Percentiles rank a stretch among this genome's conserved stretches.
Evolutionary conservation across 176 grass and related monocot genomes (phyloP).

Genomic region (Phoenix dactylifera): DNA sequence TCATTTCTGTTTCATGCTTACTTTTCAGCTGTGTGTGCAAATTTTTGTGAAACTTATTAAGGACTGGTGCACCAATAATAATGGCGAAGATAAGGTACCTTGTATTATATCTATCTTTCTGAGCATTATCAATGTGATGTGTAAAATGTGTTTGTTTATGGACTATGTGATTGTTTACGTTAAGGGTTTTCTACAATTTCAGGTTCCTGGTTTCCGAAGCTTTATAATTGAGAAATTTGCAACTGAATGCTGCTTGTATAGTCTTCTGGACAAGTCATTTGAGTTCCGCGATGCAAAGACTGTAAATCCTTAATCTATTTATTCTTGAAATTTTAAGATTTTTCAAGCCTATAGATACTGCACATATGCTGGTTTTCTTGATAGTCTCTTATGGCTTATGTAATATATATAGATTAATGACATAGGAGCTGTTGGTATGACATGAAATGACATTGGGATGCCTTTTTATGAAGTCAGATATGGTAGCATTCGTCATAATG

Average conservation of each 20-base stretch:
- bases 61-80: conserved; percentile 76
- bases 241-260: conserved; percentile 73
- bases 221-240: conserved; percentile 91
- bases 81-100: conserved; percentile 72
- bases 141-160: no score
- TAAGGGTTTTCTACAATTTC: background rate
- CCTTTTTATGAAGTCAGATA: no score
- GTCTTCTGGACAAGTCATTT: conserved; percentile 94
- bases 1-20: conserved; percentile 15
- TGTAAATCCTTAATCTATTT: conserved; percentile 29
- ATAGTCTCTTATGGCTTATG: no score
- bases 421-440: no score
- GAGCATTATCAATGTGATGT: no score
- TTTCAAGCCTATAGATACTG: no score
- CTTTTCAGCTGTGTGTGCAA: conserved; percentile 78
- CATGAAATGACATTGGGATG: no score
- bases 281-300: conserved; percentile 81
- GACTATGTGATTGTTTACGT: no score
- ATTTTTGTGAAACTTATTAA: conserved; percentile 88
- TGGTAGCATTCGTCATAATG: no score
- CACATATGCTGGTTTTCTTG: no score
- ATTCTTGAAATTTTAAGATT: background rate
- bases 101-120: background rate
- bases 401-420: no score
- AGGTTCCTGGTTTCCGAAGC: conserved; percentile 84